Percentiles rank a stretch among this genome's conserved stretches.
Conservation (phyloP, 805 yeast species). For the Candida patagonica region DNA sequence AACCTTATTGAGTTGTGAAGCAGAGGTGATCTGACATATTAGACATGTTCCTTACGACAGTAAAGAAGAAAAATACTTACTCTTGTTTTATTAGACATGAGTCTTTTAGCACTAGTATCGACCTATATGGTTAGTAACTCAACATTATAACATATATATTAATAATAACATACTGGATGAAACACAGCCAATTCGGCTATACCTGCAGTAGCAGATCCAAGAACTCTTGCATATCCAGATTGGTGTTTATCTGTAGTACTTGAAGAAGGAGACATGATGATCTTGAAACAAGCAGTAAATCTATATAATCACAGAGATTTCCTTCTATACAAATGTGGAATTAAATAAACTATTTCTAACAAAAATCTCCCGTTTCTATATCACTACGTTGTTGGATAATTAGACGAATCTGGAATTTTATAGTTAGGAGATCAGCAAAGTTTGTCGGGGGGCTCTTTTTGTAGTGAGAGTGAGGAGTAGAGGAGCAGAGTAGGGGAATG, state of each 20-base stretch:
- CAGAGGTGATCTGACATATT: constrained; percentile 47
- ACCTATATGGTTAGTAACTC: constrained; percentile 28
- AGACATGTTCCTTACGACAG: background rate
- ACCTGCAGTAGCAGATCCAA: constrained; percentile 97
- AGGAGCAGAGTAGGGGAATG: too few relatives aligned
- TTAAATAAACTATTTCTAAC: too few relatives aligned
- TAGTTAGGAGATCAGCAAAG: too few relatives aligned
- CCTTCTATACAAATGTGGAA: too few relatives aligned
- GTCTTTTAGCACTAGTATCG: constrained; percentile 93
- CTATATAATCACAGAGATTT: too few relatives aligned
- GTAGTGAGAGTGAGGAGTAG: too few relatives aligned
- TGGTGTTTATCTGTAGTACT: constrained; percentile 54
- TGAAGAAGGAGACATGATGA: constrained; percentile 22
- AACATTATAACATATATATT: too few relatives aligned
- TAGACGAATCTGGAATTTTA: too few relatives aligned
- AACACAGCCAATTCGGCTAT: constrained; percentile 92
- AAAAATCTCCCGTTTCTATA: too few relatives aligned
- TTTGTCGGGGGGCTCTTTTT: too few relatives aligned
- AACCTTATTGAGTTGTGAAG: constrained; percentile 68
- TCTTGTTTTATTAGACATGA: constrained; percentile 81
- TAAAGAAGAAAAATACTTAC: constrained; percentile 1
- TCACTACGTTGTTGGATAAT: too few relatives aligned
- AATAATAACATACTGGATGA: constrained; percentile 63
- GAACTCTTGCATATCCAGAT: constrained; percentile 79
- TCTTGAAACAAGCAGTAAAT: too few relatives aligned